These are phyloP conservation scores for Penicillium sp. DNA, from an alignment of 2,329 filamentous ascomycete genomes.

Conservation along the genomic window DNA sequence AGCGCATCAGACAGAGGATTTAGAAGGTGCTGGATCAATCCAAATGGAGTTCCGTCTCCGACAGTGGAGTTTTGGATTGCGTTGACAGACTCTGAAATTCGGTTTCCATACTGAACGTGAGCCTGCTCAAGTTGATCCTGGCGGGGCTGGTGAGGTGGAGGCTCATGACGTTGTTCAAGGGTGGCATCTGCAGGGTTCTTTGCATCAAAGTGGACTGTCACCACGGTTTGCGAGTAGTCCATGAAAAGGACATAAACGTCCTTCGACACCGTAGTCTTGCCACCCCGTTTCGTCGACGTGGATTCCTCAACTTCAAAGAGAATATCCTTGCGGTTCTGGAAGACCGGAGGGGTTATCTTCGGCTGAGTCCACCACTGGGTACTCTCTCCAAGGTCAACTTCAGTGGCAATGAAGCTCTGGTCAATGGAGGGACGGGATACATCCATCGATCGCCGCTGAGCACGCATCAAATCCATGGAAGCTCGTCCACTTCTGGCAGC, in stretches of 20 bases:
- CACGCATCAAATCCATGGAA: slow-evolving; percentile 67
- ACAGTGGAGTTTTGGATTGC: slow-evolving; percentile 78
- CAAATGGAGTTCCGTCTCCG: slow-evolving; percentile 79
- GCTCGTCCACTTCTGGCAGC: slow-evolving; percentile 54
- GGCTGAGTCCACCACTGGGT: slow-evolving; percentile 87
- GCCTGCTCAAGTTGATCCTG: slow-evolving; percentile 92
- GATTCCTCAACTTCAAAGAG: slow-evolving; percentile 81
- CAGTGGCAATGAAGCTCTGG: slow-evolving; percentile 82
- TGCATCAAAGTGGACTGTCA: slow-evolving; percentile 78
- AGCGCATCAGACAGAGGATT: slow-evolving; percentile 73
- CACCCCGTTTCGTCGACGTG: slow-evolving; percentile 68
- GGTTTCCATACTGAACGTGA: slow-evolving; percentile 78
- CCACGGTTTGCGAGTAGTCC: slow-evolving; percentile 93
- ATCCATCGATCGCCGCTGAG: slow-evolving; percentile 71
- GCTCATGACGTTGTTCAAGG: slow-evolving; percentile 84
- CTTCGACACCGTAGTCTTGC: slow-evolving; percentile 73
- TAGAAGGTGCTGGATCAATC: slow-evolving; percentile 78
- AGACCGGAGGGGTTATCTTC: slow-evolving; percentile 75
- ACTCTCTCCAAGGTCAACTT: slow-evolving; percentile 75
- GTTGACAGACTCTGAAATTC: slow-evolving; percentile 70
- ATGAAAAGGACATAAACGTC: slow-evolving; percentile 87
- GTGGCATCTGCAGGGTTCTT: slow-evolving; percentile 72
- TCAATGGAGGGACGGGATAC: slow-evolving; percentile 73
- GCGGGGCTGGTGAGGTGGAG: slow-evolving; percentile 76
- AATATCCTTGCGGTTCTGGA: slow-evolving; percentile 82